Base-by-base conservation (phyloP, 148 eudicot genomes). In the Agrostemma githago region DNA sequence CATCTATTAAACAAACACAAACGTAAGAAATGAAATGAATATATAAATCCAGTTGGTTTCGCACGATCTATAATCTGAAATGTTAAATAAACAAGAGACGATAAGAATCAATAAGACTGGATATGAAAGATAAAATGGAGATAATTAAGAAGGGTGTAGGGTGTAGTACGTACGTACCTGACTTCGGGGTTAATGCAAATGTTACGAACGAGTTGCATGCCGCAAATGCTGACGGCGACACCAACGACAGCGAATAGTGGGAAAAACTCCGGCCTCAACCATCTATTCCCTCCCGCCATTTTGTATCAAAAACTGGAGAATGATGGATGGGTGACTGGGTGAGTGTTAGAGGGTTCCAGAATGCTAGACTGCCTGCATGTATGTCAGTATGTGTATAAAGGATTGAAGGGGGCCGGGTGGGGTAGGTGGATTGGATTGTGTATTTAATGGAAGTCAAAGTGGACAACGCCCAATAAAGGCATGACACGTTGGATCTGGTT, bases 161-260 rank as follows among this genome's bases (percentile, higher is more conserved):
- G 34, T 26, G 34, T 26, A 26, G 34, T 26, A 26, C 34, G 34
- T 26, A 26, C 34, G 34, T 42, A 84, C 87, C 87, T 79, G 78
- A 84, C 87, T 79, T 84, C 87, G 75, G 87, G 87, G 65, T 84
- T 84, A 20, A 64, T 80, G 16, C 83, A 82, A 67, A 84, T 77
- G 61, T 84, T 84, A 14, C 87, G 82, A 11, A 76, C 75, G 17
- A 84, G 81, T 39, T 82, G 84, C 48, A 82, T 5, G 4, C 76
- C 82, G 39, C 84, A 82, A 7, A 81, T 81, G 0, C 87, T 84
- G n/a, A 84, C 84, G n/a, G 83, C 87, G n/a, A 78, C 75, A 15
- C 84, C 82, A 11, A 79, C 78, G 11, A 83, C 80, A 0, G 84
- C 84, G 34, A 82, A 79, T 11, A 84, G 72, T 54, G 87, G 87